Evolutionary conservation across 2,329 filamentous ascomycete genomes (phyloP).

Genomic region (Mycosphaerella sp.): DNA sequence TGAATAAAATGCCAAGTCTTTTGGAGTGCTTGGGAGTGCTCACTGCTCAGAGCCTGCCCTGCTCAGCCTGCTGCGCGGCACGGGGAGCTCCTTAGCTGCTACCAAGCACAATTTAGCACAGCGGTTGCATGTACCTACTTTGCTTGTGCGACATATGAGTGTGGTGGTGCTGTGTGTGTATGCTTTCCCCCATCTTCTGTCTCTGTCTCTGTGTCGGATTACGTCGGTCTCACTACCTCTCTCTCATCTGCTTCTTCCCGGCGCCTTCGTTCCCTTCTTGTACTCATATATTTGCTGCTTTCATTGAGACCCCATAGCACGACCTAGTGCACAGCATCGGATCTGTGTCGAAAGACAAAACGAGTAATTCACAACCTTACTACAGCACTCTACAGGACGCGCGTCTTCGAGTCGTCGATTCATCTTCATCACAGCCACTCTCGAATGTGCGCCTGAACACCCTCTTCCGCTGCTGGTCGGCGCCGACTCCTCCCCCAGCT

Average conservation of each 20-base stretch:
- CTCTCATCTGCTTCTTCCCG: not conserved
- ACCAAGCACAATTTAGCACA: not conserved
- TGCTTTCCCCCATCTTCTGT: too few species aligned
- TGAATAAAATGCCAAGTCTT: too few species aligned
- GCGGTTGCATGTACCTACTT: too few species aligned
- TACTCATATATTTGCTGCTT: not conserved
- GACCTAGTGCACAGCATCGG: not conserved
- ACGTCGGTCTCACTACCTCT: not conserved
- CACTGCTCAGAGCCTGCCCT: too few species aligned
- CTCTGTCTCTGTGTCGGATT: too few species aligned
- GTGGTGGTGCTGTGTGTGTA: not conserved
- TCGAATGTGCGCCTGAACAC: constrained; percentile 1
- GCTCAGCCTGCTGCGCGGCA: too few species aligned
- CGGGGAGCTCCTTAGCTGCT: not conserved
- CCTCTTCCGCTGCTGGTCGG: constrained; percentile 10
- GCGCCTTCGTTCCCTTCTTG: not conserved
- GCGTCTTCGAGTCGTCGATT: not conserved
- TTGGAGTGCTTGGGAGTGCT: too few species aligned
- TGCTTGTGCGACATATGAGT: not conserved
- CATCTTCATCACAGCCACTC: not conserved
- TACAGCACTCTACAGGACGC: not conserved
- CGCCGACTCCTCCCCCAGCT: not conserved
- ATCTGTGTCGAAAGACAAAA: not conserved
- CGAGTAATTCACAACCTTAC: not conserved
- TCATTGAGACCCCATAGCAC: not conserved